These are phyloP conservation scores for Calonectria crousiana DNA, from an alignment of 2,329 filamentous ascomycete species.

Conservation along the genomic window DNA sequence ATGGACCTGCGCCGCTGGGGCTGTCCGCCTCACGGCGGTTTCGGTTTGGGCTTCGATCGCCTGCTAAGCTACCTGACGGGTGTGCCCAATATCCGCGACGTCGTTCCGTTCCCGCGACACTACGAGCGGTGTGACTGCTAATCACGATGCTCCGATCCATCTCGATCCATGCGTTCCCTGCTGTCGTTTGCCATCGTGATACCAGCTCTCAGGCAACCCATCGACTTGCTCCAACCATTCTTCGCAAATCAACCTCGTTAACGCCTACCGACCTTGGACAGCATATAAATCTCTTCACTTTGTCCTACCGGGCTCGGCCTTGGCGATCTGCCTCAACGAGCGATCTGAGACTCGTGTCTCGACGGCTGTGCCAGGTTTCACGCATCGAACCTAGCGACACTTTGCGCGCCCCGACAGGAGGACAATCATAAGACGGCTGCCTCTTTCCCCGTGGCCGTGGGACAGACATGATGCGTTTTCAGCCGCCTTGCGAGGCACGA, in stretches of 20 bases:
- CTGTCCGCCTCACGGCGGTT: constrained; percentile 91
- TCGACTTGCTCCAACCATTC: constrained; percentile 1
- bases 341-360: constrained; percentile 39
- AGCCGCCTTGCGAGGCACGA: constrained; percentile 27
- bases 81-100: constrained; percentile 84
- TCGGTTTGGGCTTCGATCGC: constrained; percentile 90
- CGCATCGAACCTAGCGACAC: constrained; percentile 40
- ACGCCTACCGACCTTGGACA: constrained; percentile 46
- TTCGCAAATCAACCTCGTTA: constrained; percentile 37
- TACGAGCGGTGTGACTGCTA: constrained; percentile 72
- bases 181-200: neutral
- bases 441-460: constrained; percentile 13
- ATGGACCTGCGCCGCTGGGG: constrained; percentile 89
- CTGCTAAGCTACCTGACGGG: constrained; percentile 87
- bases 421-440: constrained; percentile 13
- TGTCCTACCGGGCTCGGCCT: constrained; percentile 5
- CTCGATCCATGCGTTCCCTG: neutral
- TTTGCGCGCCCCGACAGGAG: constrained; percentile 30
- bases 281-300: constrained; percentile 11
- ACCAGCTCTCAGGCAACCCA: constrained; percentile 7
- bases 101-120: constrained; percentile 87
- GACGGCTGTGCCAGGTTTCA: constrained; percentile 36
- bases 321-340: constrained; percentile 27
- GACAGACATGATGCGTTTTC: constrained; percentile 23
- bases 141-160: constrained; percentile 2